Evolutionary conservation across 2,329 filamentous ascomycete genomes (phyloP).

Genomic region (Phoma sp.): DNA sequence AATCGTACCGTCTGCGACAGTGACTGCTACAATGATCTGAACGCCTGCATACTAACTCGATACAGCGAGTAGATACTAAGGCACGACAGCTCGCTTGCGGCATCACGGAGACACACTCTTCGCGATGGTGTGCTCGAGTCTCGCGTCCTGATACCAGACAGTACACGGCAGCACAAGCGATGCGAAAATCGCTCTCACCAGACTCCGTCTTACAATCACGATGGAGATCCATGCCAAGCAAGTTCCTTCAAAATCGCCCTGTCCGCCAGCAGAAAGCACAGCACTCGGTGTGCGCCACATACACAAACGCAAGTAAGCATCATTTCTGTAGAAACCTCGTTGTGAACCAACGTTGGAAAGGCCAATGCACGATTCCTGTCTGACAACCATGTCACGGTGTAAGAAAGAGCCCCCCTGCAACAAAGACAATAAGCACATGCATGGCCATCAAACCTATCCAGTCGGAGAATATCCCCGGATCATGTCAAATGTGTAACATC

Average conservation of each 20-base stretch:
- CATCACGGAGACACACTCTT: not conserved
- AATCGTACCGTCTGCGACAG: not conserved
- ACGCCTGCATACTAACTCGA: not conserved
- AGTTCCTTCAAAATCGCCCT: not conserved
- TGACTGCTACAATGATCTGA: not conserved
- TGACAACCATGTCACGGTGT: not conserved
- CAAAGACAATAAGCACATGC: not conserved
- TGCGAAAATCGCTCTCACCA: not conserved
- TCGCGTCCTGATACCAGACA: constrained; percentile 5
- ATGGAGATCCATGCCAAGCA: not conserved
- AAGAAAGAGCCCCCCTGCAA: not conserved
- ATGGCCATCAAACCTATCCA: not conserved
- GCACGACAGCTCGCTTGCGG: constrained; percentile 9
- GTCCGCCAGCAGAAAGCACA: not conserved
- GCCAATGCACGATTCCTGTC: not conserved
- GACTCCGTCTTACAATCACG: not conserved
- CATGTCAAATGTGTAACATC: not conserved
- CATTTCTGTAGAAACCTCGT: not conserved
- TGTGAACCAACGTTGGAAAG: not conserved
- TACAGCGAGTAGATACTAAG: constrained; percentile 10
- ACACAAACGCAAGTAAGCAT: not conserved
- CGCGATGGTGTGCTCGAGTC: not conserved
- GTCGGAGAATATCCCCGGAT: not conserved
- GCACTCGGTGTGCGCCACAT: not conserved
- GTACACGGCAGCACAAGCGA: constrained; percentile 4